Evolutionary conservation across 1,284 basidiomycete species (phyloP), one percentile per base, ranked within the genome.

Genomic region (Tylopilus sp.): DNA sequence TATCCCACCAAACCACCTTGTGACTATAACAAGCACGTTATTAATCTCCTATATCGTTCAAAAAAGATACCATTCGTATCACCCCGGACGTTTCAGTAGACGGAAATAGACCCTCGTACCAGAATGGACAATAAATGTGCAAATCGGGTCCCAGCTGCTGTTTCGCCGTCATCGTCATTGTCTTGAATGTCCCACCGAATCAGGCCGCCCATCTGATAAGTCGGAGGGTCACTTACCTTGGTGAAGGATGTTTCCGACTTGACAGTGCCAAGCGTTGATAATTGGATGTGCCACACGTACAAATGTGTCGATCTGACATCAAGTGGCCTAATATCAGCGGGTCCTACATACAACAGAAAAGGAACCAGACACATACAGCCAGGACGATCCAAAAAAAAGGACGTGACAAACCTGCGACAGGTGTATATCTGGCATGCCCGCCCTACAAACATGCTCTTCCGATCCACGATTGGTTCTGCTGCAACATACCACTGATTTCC

Each of bases 81-180:
- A n/a, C n/a, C n/a, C n/a, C n/a, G n/a, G n/a, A n/a, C n/a, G n/a
- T n/a, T n/a, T n/a, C n/a, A n/a, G n/a, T n/a, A n/a, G n/a, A n/a
- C n/a, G n/a, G n/a, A n/a, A n/a, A n/a, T n/a, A n/a, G n/a, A n/a
- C n/a, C 9, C 22, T 41, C 89, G 58, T 65, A 94, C 95, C 60
- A 98, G 79, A 53, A 97, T 95, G 67, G 96, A 95, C 9, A 98
- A 81, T 2, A 98, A 84, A 78, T 97, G 95, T 2, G 93, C 94
- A 32, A 98, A 80, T 5, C 96, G 87, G 39, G 91, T 89, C 9
- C 96, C 96, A 10, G 96, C 96, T 2, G 95, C 95, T 0, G 92
- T 91, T 80, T 98, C 96, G 2, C 95, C 95, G 68, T 98, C 94
- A 67, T 98, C 96, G 67, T 97, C 95, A 67, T 97, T 96, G 76